Base-by-base conservation (phyloP, 23 red algal species). In the Pyropia haitanensis region DNA sequence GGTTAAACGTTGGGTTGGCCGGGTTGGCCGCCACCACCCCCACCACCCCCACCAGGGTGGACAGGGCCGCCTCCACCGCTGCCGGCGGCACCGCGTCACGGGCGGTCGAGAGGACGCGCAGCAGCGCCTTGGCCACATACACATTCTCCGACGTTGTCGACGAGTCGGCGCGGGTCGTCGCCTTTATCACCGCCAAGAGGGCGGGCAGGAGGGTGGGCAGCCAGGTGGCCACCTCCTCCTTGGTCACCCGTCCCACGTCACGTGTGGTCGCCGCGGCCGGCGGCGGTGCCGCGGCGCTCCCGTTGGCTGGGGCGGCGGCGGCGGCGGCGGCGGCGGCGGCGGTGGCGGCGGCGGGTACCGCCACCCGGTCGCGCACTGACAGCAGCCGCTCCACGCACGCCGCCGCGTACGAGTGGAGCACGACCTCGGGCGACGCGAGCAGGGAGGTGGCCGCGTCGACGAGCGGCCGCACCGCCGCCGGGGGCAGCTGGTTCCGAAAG, bases 351-450 rank as follows among this genome's bases (percentile, higher is more conserved):
- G 61, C 27, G 2, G 22, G 51, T 12, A 46, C 39, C 39, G 39
- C 39, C 18, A 68, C 68, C 18, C 18, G 17, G 17, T 79, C 65
- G 27, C 54, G 61, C 29, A 80, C 70, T 9, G 82, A 32, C 19
- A 98, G 65, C 58, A 98, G 65, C 48, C 85, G 77, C 63, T 98
- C 94, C 14, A 98, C 69, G 27, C 77, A 87, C 21, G 75, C 65
- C n/a, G 86, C 87, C 16, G 94, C 87, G 75, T 98, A 98, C 30
- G 73, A 88, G 39, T 80, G 80, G 16, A 98, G 72, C 8, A 98
- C 86, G 14, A 80, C 58, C 60, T 74, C 64, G 48, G 56, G 39
- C 2, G 78, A 75, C 15, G 27, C n/a, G 9, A 91, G 44, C 33
- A 98, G 72, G 48, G 75, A 78, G 26, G 63, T 79, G 29, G 77